Evolutionary conservation across 2,329 filamentous ascomycete genomes (phyloP).

Genomic region (Fusarium tuaranense): DNA sequence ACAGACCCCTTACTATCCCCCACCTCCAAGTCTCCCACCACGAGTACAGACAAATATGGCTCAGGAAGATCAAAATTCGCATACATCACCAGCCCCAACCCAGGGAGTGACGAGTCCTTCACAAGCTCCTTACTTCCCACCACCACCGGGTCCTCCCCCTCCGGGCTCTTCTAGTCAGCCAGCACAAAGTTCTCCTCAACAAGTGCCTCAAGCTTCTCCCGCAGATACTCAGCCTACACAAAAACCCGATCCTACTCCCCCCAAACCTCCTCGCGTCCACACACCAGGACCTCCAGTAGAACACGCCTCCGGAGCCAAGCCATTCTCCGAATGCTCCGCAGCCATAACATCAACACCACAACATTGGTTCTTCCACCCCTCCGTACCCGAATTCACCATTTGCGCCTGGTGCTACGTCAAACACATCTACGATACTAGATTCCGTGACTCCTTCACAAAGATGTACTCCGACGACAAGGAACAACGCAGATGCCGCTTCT

Average conservation of each 20-base stretch:
- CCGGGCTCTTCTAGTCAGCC: background rate
- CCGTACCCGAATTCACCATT: constrained; percentile 47
- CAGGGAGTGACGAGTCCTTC: background rate
- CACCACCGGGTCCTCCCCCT: background rate
- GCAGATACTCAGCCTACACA: background rate
- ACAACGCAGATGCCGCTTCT: constrained; percentile 51
- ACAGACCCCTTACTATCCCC: background rate
- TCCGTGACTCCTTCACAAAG: constrained; percentile 44
- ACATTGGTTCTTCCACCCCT: constrained; percentile 53
- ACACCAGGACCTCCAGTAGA: constrained; percentile 29
- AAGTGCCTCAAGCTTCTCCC: background rate
- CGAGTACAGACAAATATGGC: background rate
- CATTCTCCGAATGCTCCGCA: constrained; percentile 43
- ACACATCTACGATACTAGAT: constrained; percentile 47
- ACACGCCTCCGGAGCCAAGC: constrained; percentile 27
- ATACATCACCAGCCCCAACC: background rate
- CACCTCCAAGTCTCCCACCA: background rate
- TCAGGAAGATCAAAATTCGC: background rate
- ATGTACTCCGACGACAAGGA: constrained; percentile 38
- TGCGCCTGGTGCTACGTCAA: constrained; percentile 55
- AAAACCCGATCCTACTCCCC: background rate
- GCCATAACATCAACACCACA: constrained; percentile 44
- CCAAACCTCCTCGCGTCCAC: constrained; percentile 17
- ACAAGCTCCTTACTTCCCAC: background rate
- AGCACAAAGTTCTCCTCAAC: background rate